phyloP scores from a whole-genome alignment of 2,329 filamentous ascomycete genomes.

The Colletotrichum sp. region DNA sequence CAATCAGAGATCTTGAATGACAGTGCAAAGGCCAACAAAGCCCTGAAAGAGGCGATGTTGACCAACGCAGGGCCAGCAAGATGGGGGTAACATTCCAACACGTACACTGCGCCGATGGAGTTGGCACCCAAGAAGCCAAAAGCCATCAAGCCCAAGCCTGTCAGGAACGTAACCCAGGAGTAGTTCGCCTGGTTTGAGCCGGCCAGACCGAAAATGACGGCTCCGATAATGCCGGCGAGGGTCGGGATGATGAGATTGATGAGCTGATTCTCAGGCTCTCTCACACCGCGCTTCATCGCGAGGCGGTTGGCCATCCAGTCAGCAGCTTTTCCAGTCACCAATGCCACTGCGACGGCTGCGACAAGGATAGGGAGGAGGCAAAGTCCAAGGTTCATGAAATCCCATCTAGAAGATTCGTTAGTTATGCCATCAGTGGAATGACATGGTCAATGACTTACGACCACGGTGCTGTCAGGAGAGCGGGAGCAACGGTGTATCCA shows the following conservation, averaged over 20 bases:
- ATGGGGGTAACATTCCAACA: conserved; percentile 36
- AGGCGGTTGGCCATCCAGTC: conserved; percentile 32
- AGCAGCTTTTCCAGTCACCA: conserved; percentile 32
- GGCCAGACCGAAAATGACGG: conserved; percentile 35
- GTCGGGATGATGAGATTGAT: conserved; percentile 34
- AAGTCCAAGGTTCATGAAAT: conserved; percentile 31
- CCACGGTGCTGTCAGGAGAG: conserved; percentile 12
- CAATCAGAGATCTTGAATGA: conserved; percentile 31
- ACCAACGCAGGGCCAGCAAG: conserved; percentile 32
- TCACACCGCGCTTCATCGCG: conserved; percentile 27
- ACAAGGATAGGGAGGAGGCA: conserved; percentile 30
- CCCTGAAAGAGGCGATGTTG: conserved; percentile 35
- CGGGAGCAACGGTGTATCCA: conserved; percentile 24
- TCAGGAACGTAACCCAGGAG: conserved; percentile 27
- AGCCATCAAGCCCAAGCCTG: conserved; percentile 29
- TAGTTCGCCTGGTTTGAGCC: conserved; percentile 29
- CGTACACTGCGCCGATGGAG: conserved; percentile 33
- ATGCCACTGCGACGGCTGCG: conserved; percentile 35
- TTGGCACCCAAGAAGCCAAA: conserved; percentile 31
- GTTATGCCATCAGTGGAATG: not conserved
- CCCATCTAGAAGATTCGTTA: conserved; percentile 24
- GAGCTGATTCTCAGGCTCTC: conserved; percentile 38
- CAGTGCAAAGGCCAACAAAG: conserved; percentile 33
- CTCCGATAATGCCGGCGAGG: conserved; percentile 28
- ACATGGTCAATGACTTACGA: not conserved